These are phyloP conservation scores for Rhizophora apiculata DNA, from an alignment of 345 rosid species.

Conservation along the genomic window DNA sequence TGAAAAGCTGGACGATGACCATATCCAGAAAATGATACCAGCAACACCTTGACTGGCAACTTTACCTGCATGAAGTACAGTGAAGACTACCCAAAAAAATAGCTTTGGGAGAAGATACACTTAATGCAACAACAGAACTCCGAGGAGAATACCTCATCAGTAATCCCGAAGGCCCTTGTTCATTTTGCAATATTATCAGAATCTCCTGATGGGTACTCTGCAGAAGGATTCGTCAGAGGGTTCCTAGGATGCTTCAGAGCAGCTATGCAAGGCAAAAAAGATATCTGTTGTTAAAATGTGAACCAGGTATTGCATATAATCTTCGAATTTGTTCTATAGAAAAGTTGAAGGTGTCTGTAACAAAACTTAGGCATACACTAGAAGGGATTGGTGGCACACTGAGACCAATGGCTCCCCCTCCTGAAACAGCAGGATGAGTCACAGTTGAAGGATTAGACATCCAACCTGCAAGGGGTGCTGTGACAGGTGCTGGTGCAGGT, in stretches of 20 bases:
- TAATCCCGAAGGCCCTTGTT: conserved; percentile 85
- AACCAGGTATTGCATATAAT: conserved; percentile 7
- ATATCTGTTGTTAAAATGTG: conserved; percentile 14
- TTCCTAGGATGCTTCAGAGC: conserved; percentile 98
- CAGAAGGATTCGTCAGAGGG: conserved; percentile 76
- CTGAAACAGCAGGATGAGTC: conserved; percentile 79
- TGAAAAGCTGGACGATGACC: conserved; percentile 74
- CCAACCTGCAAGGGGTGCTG: conserved; percentile 97
- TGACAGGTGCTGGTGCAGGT: conserved; percentile 71
- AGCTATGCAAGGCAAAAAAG: conserved; percentile 43
- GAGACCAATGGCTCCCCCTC: conserved; percentile 81
- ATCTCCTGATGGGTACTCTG: conserved; percentile 85
- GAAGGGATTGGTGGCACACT: conserved; percentile 86
- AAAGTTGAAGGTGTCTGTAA: conserved; percentile 2
- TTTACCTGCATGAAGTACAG: conserved; percentile 52
- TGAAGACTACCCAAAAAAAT: conserved; percentile 3
- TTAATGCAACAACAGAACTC: conserved; percentile 5
- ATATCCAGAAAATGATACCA: conserved; percentile 80
- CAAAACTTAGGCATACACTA: conserved; percentile 23
- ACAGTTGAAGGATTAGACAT: conserved; percentile 90
- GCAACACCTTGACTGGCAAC: conserved; percentile 77
- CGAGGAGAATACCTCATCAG: conserved; percentile 68
- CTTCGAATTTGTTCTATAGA: conserved; percentile 1
- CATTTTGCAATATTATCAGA: conserved; percentile 87
- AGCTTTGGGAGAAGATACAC: conserved; percentile 1